Conservation (phyloP, 306 rosid genomes). For the Carpinus fangiana region DNA sequence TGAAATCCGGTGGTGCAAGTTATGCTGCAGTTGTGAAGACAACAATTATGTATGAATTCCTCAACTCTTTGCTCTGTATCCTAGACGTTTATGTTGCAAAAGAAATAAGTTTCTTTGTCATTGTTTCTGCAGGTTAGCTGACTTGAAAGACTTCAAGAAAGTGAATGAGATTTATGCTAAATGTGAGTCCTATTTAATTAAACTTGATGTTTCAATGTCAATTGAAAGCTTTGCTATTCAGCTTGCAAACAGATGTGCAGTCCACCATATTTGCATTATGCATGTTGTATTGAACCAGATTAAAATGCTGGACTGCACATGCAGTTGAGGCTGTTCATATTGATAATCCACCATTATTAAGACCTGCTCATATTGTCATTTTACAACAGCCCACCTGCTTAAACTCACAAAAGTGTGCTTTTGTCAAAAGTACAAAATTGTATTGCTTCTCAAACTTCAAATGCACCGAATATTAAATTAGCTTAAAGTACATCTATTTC, state of each 20-base stretch:
- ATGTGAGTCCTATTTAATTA: conserved; percentile 57
- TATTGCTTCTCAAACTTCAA: too few relatives aligned
- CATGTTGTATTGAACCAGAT: neutral
- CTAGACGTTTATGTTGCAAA: conserved; percentile 4
- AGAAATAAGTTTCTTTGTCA: conserved; percentile 13
- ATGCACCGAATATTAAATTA: too few relatives aligned
- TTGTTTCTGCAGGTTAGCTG: conserved; percentile 78
- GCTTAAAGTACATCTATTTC: neutral
- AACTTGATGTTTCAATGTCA: conserved; percentile 19
- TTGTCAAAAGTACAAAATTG: too few relatives aligned
- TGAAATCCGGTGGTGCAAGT: conserved; percentile 76
- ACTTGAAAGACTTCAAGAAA: conserved; percentile 83
- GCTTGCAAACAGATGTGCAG: neutral
- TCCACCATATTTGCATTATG: conserved; percentile 1
- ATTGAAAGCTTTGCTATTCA: conserved; percentile 1
- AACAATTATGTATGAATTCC: conserved; percentile 66
- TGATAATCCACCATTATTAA: neutral
- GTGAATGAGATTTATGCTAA: conserved; percentile 88
- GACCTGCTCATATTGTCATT: too few relatives aligned
- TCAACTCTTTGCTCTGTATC: neutral
- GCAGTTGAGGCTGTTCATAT: neutral
- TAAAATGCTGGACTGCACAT: neutral
- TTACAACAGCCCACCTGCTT: too few relatives aligned
- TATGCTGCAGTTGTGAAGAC: conserved; percentile 92
- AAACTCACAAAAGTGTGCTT: too few relatives aligned